Conservation (phyloP, 257 asterid species). For the Solanum acaule region DNA sequence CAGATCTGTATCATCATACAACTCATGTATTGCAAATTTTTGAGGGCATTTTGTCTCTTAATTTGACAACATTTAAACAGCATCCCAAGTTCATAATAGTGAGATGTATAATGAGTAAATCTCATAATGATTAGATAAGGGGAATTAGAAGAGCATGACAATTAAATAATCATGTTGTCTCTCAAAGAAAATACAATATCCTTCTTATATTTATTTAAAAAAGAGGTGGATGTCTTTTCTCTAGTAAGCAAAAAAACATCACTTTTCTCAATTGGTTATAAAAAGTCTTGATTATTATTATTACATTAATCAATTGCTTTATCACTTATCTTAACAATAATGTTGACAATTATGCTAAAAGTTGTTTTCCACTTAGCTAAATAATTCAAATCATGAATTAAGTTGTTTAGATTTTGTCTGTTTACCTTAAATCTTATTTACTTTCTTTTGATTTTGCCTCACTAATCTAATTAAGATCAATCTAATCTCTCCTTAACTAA, state of each 20-base stretch:
- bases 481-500: not conserved
- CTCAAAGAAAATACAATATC: not conserved
- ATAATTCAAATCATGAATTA: not conserved
- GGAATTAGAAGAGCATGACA: constrained; percentile 4
- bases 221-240: not conserved
- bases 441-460: not conserved
- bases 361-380: not conserved
- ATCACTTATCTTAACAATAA: not conserved
- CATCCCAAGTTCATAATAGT: constrained; percentile 5
- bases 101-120: not conserved
- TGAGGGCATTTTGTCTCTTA: not conserved
- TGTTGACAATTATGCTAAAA: not conserved
- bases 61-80: not conserved
- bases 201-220: not conserved
- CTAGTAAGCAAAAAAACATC: not conserved
- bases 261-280: not conserved
- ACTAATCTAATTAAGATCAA: not conserved
- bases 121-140: not conserved
- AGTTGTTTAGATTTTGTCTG: not conserved
- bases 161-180: not conserved
- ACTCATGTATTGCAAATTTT: not conserved
- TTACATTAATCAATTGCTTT: not conserved
- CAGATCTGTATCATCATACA: not conserved
- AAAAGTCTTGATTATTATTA: not conserved
- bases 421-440: not conserved